Conservation (phyloP, 495 filamentous ascomycete species). For the Tuber umbilicatum region DNA sequence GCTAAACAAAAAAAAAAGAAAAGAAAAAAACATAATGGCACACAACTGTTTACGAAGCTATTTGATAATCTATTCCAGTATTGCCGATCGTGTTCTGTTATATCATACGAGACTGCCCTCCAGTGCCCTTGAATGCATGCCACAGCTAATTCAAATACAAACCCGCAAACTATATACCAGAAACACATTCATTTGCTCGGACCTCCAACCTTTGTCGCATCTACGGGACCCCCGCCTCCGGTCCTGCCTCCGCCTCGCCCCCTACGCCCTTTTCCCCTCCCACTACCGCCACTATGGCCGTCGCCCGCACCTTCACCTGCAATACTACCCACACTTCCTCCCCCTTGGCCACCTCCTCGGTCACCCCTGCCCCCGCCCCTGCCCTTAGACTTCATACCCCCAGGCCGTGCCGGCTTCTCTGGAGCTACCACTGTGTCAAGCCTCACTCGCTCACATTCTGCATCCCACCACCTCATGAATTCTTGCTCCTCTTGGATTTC, state of each 20-base stretch:
- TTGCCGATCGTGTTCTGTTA: not conserved
- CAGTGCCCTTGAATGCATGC: not conserved
- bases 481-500: conserved; percentile 96
- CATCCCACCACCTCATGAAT: conserved; percentile 97
- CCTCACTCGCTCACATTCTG: conserved; percentile 66
- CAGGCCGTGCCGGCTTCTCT: conserved; percentile 6
- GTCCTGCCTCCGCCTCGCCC: conserved; percentile 10
- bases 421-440: conserved; percentile 27
- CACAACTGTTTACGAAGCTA: not conserved
- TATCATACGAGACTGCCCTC: not conserved
- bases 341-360: conserved; percentile 8
- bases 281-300: not conserved
- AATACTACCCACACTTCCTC: conserved; percentile 12
- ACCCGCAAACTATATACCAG: not conserved
- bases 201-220: not conserved
- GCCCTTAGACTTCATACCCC: not conserved
- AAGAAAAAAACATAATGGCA: not conserved
- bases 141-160: not conserved
- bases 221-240: not conserved
- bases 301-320: conserved; percentile 7
- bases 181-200: not conserved
- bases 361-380: conserved; percentile 8
- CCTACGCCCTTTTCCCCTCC: not conserved
- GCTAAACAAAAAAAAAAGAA: not conserved
- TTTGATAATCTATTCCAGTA: not conserved